Evolutionary conservation across 208 protist species (phyloP).

Genomic region (Lotmaria passim): DNA sequence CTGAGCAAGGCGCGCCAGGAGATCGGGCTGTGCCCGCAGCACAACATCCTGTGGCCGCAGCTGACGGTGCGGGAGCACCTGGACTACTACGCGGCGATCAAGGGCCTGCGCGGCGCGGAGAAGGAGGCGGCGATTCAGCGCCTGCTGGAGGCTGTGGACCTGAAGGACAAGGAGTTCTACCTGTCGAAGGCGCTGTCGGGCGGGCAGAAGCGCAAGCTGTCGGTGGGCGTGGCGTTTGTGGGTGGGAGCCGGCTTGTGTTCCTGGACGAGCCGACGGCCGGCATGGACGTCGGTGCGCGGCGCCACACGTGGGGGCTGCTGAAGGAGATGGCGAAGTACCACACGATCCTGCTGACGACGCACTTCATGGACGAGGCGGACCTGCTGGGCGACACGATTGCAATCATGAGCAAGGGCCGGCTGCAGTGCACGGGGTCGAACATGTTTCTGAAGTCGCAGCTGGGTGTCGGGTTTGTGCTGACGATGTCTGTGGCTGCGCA

Average conservation of each 20-base stretch:
- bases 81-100: slow-evolving; percentile 86
- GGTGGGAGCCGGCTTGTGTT: slow-evolving; percentile 75
- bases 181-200: slow-evolving; percentile 62
- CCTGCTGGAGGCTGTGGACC: slow-evolving; percentile 50
- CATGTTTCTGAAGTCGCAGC: too few species aligned
- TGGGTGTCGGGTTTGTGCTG: too few species aligned
- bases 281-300: too few species aligned
- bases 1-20: slow-evolving; percentile 54
- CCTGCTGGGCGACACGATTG: too few species aligned
- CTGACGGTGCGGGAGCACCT: slow-evolving; percentile 92
- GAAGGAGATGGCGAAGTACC: too few species aligned
- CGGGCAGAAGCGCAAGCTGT: slow-evolving; percentile 90
- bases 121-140: slow-evolving; percentile 35
- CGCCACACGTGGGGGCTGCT: too few species aligned
- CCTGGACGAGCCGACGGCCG: slow-evolving; percentile 92
- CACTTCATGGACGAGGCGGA: too few species aligned
- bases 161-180: too few species aligned
- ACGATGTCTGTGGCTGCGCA: too few species aligned
- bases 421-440: too few species aligned
- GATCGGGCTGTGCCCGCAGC: slow-evolving; percentile 94
- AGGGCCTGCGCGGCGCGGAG: slow-evolving; percentile 59
- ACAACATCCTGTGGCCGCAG: slow-evolving; percentile 93
- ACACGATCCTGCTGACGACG: too few species aligned
- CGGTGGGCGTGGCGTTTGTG: slow-evolving; percentile 84
- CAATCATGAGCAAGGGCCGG: too few species aligned